A percentile compares a stretch with the other conserved stretches of the same genome.
Evolutionary conservation across 768 basidiomycete species (phyloP).

Genomic region (Antrodiella citrinella): DNA sequence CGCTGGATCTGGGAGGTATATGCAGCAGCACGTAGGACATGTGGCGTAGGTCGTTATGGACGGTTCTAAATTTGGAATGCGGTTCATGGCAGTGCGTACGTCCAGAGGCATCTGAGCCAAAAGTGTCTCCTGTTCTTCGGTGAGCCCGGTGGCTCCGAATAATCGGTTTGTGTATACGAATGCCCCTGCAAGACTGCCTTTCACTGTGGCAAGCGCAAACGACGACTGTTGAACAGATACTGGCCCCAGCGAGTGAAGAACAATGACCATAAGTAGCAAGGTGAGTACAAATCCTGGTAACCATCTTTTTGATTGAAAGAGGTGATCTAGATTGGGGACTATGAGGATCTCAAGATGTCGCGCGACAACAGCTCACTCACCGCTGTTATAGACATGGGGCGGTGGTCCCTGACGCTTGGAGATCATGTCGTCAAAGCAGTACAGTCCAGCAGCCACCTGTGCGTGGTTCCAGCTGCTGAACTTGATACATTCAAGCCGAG

Average conservation of each 20-base stretch:
- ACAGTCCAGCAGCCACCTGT: not conserved
- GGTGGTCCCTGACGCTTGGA: not conserved
- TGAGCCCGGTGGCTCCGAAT: not conserved
- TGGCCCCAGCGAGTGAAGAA: not conserved
- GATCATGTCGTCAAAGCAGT: not conserved
- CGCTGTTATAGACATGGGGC: not conserved
- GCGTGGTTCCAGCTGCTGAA: not conserved
- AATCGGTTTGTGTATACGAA: not conserved
- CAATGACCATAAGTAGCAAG: not conserved
- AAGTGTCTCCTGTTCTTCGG: not conserved
- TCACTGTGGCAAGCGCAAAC: not conserved
- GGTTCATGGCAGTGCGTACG: slow-evolving; percentile 1
- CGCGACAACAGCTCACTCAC: not conserved
- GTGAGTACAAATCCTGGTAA: no score
- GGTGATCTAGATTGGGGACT: not conserved
- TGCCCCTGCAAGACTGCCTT: not conserved
- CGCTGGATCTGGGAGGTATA: slow-evolving; percentile 1
- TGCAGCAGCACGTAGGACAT: slow-evolving; percentile 7
- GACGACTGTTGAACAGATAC: not conserved
- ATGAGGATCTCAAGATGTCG: not conserved
- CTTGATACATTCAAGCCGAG: not conserved
- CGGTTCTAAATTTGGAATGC: slow-evolving; percentile 2
- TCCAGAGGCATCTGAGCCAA: slow-evolving; percentile 2
- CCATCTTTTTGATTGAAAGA: not conserved
- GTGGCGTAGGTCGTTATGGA: not conserved